Percentiles rank a stretch among this genome's conserved stretches.
These are phyloP conservation scores for Bryoerythrophyllum caledonicum DNA, from an alignment of 225 moss, liverwort and hornwort genomes.

Conservation along the genomic window DNA sequence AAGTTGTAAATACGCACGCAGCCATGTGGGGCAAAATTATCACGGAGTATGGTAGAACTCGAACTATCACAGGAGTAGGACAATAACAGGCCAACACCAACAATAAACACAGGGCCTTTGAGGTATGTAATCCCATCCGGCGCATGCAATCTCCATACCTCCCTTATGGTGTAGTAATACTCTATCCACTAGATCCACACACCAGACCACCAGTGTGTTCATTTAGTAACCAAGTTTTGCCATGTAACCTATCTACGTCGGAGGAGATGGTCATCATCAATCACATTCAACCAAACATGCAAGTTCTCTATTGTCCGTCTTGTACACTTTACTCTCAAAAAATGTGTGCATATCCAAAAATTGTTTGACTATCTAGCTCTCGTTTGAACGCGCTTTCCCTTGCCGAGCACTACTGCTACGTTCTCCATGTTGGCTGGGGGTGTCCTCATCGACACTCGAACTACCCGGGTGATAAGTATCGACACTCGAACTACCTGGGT, in stretches of 20 bases:
- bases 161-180: neutral
- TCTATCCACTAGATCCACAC: neutral
- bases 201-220: neutral
- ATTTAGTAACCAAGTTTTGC: conserved; percentile 22
- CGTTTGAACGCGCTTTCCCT: conserved; percentile 23
- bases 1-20: conserved; percentile 31
- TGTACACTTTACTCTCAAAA: conserved; percentile 2
- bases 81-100: neutral
- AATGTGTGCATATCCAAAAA: neutral
- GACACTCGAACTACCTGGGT: too few relatives aligned
- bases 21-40: neutral
- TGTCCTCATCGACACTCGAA: neutral
- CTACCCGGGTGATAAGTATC: neutral
- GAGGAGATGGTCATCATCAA: neutral
- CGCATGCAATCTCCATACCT: neutral
- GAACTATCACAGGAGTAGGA: neutral
- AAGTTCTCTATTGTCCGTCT: neutral
- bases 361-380: neutral
- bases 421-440: neutral
- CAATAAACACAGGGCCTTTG: neutral
- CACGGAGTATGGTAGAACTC: neutral
- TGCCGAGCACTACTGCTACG: neutral
- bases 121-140: neutral
- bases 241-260: neutral
- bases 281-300: conserved; percentile 9